Percentiles rank a stretch among this genome's conserved stretches.
Conservation (phyloP, 106 monocot species). For the Vanilla planifolia region DNA sequence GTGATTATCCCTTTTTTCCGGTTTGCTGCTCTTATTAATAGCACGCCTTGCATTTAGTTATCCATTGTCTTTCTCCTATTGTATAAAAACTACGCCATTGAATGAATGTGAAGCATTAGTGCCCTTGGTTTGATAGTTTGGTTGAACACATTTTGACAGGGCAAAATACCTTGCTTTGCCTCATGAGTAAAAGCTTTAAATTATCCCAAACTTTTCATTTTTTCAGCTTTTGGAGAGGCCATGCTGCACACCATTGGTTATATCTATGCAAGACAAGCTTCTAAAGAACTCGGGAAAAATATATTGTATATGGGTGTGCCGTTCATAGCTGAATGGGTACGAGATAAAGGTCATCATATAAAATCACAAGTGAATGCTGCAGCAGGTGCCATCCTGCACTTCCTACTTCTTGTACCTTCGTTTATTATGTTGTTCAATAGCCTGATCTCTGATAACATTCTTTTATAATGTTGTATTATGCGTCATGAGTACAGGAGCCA, state of each 20-base stretch:
- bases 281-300: conserved; percentile 72
- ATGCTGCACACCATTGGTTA: conserved; percentile 99
- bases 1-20: no score
- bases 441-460: no score
- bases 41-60: no score
- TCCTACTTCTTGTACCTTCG: not conserved
- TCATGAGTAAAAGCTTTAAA: not conserved
- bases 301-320: conserved; percentile 79
- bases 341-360: conserved; percentile 80
- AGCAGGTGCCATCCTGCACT: no score
- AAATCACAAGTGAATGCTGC: conserved; percentile 97
- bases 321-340: conserved; percentile 91
- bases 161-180: no score
- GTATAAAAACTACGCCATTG: no score
- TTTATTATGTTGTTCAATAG: not conserved
- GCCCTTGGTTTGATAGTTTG: no score
- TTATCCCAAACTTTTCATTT: conserved; percentile 3
- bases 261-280: conserved; percentile 76
- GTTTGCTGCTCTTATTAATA: no score
- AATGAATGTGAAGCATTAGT: no score
- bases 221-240: conserved; percentile 95
- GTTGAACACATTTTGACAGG: no score
- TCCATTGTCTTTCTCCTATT: no score
- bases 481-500: conserved; percentile 53
- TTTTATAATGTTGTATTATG: not conserved